These are phyloP conservation scores for Phanerochaete carnosa DNA, from an alignment of 768 basidiomycete species.

Conservation along the genomic window DNA sequence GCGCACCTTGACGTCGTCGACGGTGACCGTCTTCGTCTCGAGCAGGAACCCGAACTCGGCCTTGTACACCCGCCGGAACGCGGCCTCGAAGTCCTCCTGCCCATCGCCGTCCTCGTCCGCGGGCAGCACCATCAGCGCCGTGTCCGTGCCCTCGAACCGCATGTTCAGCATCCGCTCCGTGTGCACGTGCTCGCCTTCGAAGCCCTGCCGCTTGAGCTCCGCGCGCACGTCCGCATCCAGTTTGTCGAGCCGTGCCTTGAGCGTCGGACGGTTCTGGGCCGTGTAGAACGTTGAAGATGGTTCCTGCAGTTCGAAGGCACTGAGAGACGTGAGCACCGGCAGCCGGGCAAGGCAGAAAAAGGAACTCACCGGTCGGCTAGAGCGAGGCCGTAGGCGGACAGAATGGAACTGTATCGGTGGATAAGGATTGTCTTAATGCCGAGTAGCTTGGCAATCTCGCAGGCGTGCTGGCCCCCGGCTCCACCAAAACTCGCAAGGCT, in stretches of 20 bases:
- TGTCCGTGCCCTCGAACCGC: constrained; percentile 93
- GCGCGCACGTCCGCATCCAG: constrained; percentile 57
- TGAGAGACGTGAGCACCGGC: constrained; percentile 22
- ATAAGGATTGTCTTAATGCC: constrained; percentile 88
- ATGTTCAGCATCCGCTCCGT: constrained; percentile 86
- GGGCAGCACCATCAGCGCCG: constrained; percentile 83
- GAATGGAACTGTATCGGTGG: constrained; percentile 87
- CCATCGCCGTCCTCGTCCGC: constrained; percentile 46
- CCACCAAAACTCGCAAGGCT: constrained; percentile 88
- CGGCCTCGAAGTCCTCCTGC: constrained; percentile 69
- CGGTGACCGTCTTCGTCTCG: constrained; percentile 77
- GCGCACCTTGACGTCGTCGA: constrained; percentile 92
- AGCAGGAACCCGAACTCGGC: constrained; percentile 90
- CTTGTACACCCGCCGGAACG: constrained; percentile 80
- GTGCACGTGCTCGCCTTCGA: constrained; percentile 65
- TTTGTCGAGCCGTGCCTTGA: constrained; percentile 67
- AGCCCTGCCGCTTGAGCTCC: constrained; percentile 80
- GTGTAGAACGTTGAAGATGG: constrained; percentile 82
- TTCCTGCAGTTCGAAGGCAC: constrained; percentile 86
- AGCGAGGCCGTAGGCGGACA: constrained; percentile 93
- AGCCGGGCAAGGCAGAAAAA: not conserved
- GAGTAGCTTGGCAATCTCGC: constrained; percentile 83
- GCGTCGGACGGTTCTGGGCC: constrained; percentile 45
- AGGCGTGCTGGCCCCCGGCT: constrained; percentile 89
- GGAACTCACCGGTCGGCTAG: constrained; percentile 66